A percentile compares a stretch with the other conserved stretches of the same genome.
Conservation (phyloP, 164 flowering plant genomes). For the Tinospora cordifolia region DNA sequence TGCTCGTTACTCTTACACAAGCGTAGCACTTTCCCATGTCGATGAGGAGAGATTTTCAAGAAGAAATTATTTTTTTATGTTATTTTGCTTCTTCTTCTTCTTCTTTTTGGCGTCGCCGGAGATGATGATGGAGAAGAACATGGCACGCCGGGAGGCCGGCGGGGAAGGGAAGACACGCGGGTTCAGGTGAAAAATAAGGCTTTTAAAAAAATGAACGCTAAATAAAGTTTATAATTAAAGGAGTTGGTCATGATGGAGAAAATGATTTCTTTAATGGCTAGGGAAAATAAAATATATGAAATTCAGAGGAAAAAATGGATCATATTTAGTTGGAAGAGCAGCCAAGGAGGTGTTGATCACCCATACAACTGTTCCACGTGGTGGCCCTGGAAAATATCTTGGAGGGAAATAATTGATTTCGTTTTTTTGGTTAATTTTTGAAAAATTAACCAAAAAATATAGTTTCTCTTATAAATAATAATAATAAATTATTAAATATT, state of each 20-base stretch:
- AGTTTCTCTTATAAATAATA: too few relatives aligned
- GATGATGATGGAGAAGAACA: neutral
- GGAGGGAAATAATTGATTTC: too few relatives aligned
- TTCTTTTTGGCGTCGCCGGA: neutral
- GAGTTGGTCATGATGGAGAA: neutral
- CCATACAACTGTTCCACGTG: too few relatives aligned
- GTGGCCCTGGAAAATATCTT: too few relatives aligned
- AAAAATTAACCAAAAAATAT: too few relatives aligned
- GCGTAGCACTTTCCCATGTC: slow-evolving; percentile 46
- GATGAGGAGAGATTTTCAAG: neutral
- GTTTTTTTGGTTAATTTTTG: too few relatives aligned
- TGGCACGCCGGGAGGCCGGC: neutral
- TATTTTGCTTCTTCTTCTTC: neutral
- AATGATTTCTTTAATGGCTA: neutral
- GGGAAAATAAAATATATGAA: neutral
- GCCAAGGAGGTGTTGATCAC: too few relatives aligned
- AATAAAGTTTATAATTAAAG: neutral
- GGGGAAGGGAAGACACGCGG: slow-evolving; percentile 1
- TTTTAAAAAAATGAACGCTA: neutral
- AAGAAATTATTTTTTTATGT: neutral
- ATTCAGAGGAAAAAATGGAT: too few relatives aligned
- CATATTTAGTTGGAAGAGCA: too few relatives aligned
- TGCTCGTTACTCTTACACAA: slow-evolving; percentile 32
- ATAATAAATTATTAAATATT: too few relatives aligned
- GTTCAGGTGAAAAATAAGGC: neutral